A percentile compares a stretch with the other conserved stretches of the same genome.
These are phyloP conservation scores for Penicillium sp. DNA, from an alignment of 2,329 filamentous ascomycete species.

Conservation along the genomic window DNA sequence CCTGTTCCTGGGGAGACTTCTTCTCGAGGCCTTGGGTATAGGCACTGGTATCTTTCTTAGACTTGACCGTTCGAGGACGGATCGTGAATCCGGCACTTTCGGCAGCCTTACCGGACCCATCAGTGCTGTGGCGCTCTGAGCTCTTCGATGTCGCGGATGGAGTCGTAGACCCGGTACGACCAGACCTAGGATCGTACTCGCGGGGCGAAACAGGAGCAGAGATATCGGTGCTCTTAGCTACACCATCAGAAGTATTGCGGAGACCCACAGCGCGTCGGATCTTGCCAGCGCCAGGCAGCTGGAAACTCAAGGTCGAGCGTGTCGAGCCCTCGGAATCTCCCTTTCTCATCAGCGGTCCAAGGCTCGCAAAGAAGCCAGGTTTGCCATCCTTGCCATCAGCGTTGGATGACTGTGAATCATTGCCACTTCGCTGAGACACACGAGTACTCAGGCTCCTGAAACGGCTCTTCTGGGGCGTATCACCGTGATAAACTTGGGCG, in stretches of 20 bases:
- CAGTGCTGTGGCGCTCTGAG: constrained; percentile 73
- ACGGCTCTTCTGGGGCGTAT: constrained; percentile 48
- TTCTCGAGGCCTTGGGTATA: constrained; percentile 83
- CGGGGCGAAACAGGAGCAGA: constrained; percentile 46
- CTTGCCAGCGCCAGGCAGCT: constrained; percentile 52
- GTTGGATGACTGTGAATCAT: constrained; percentile 48
- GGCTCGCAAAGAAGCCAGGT: constrained; percentile 43
- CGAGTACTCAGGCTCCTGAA: constrained; percentile 61
- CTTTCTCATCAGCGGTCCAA: constrained; percentile 45
- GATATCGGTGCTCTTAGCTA: constrained; percentile 50
- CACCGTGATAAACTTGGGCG: constrained; percentile 61
- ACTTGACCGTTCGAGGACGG: constrained; percentile 58
- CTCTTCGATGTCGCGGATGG: constrained; percentile 62
- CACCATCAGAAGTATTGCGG: constrained; percentile 74
- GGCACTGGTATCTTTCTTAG: constrained; percentile 91
- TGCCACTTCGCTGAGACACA: constrained; percentile 39
- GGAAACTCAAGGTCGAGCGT: constrained; percentile 45
- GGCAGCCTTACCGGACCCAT: constrained; percentile 50
- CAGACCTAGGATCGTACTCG: constrained; percentile 59
- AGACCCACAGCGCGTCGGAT: constrained; percentile 64
- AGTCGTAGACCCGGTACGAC: constrained; percentile 69
- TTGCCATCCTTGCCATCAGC: constrained; percentile 57
- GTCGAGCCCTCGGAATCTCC: constrained; percentile 49
- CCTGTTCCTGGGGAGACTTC: constrained; percentile 75
- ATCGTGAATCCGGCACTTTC: constrained; percentile 48